Base-by-base conservation (phyloP, 495 filamentous ascomycete genomes). In the Penicillium desertorum region DNA sequence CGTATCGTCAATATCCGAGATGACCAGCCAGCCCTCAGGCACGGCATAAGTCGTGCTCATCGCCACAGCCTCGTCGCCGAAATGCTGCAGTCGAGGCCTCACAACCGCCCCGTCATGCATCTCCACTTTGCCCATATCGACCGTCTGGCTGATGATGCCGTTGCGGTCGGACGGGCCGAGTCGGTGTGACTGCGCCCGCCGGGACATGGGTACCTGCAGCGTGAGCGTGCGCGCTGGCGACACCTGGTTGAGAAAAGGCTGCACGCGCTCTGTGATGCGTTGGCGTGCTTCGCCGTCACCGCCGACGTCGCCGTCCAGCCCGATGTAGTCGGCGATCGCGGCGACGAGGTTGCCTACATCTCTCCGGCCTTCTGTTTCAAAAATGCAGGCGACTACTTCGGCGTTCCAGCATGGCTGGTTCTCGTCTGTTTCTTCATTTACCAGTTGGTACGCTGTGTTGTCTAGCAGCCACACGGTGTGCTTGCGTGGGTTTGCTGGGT, bases 1-100 rank as follows among this genome's bases (percentile, higher is more conserved):
- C 3, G 93, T 94, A 71, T 98, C 93, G 71, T 98, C 93, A 66
- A 98, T 87, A 65, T 98, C 93, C 34, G 89, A 94, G 56, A 98
- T 86, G 5, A 98, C 73, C 4, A 86, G 81, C 92, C 92, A 97
- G 11, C 93, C 93, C 57, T 90, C 82, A 1, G 89, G 83, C 23
- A 82, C 84, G 0, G 89, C 89, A 64, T 86, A 92, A 7, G 81
- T 76, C 1, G 91, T 96, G 52, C 76, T 77, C 82, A 87, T 80
- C 53, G 53, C 75, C 61, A 51, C 83, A 71, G 42, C 71, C 55
- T 9, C 78, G 72, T 32, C 83, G 74, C 20, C 43, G 47, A 69
- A 81, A 45, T 23, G 61, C 11, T 61, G 69, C 43, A 66, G 59
- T 56, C 59, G 65, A 14, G 65, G 85, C 77, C 45, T 61, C 30